Evolutionary conservation across 192 early-diverging fungal genomes (phyloP), one percentile per base, ranked within the genome.

Genomic region (Coemansia brasiliensis): DNA sequence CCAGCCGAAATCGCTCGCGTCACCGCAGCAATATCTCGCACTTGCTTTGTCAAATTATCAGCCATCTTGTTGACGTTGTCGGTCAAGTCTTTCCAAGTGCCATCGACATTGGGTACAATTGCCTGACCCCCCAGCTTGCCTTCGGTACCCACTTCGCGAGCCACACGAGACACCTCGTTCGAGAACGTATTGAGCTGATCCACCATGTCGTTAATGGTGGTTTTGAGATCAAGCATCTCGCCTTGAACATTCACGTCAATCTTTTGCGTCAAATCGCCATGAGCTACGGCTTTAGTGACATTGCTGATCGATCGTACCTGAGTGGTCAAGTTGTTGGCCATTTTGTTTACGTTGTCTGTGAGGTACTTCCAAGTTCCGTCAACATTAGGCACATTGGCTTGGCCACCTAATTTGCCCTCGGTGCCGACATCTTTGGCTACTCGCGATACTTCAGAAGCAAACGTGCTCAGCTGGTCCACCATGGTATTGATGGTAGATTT

Each of bases 41-140:
- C 84, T 51, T 87, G 82, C 1, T 71, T 78, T 8, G 82, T 84
- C 22, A 85, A 69, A 35, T 83, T 83, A 26, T 72, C 67, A 0
- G 81, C 77, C 51, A 87, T 82, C 39, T 81, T 81, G 22, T 87
- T 84, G 16, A 80, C 81, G 26, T 84, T 59, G 58, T 87, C 83
- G 55, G 83, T 50, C 27, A 25, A 53, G 40, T 84, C 74, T 54
- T 85, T 88, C 87, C 87, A 88, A 0, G 82, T 85, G 0, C 87
- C 85, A 12, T 75, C 81, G 8, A 83, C 81, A n/a, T 65, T 82
- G 32, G 46, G 57, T 2, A 88, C 87, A 10, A 83, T 49, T 1
- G 88, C 88, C 51, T 86, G 86, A 7, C 85, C 88, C n/a, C 88
- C 88, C 0, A 89, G 63, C 42, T 69, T 66, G 5, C 88, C 88